Percentiles rank a stretch among this genome's conserved stretches.
These are phyloP conservation scores for Melaleuca alternifolia DNA, from an alignment of 345 rosid genomes.

Conservation along the genomic window DNA sequence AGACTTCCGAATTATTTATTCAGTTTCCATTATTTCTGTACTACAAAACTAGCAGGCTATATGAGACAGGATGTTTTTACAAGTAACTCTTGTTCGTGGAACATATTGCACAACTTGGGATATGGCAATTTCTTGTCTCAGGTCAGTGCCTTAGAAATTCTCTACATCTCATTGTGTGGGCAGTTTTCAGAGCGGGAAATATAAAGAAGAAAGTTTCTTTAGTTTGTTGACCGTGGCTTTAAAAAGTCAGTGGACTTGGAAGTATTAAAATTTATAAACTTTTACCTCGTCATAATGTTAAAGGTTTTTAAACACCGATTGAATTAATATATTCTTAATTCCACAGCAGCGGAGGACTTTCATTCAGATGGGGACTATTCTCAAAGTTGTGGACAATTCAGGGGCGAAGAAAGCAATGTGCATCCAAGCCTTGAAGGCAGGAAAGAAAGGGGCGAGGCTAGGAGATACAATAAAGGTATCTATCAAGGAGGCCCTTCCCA, in stretches of 20 bases:
- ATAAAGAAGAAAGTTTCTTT: neutral
- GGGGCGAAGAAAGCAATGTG: slow-evolving; percentile 92
- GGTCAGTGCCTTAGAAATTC: neutral
- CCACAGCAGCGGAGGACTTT: slow-evolving; percentile 62
- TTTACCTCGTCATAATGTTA: neutral
- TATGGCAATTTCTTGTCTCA: neutral
- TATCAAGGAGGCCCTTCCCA: slow-evolving; percentile 86
- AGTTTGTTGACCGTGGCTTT: neutral
- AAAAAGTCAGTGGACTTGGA: neutral
- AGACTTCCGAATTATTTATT: neutral
- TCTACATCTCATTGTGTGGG: neutral
- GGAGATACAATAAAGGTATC: slow-evolving; percentile 83
- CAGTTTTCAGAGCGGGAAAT: neutral
- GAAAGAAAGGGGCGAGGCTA: slow-evolving; percentile 65
- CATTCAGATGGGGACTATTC: slow-evolving; percentile 84
- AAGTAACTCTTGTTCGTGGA: neutral
- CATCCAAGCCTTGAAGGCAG: slow-evolving; percentile 60
- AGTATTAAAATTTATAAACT: neutral
- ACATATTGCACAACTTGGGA: neutral
- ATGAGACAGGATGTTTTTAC: neutral
- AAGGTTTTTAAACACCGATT: neutral
- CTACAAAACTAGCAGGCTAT: neutral
- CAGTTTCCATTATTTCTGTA: neutral
- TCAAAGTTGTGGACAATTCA: slow-evolving; percentile 81
- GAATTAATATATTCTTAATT: neutral